phyloP scores from a whole-genome alignment of 129 eudicot genomes.

The Gnaphalium uliginosum region DNA sequence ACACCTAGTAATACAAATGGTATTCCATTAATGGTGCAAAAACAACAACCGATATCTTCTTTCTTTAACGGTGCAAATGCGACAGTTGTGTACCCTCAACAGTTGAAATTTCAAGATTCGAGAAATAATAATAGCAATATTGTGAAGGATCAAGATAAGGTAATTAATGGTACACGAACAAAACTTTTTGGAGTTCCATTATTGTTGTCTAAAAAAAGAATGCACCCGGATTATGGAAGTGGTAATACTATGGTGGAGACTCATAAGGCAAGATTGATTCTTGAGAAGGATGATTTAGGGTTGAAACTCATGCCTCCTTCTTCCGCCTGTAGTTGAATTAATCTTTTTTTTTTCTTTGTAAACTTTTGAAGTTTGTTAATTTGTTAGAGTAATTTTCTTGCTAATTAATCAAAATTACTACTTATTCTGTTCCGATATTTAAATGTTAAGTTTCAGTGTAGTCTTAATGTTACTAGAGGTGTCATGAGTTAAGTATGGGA shows the following conservation, averaged over 20 bases:
- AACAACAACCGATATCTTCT: conserved; percentile 4
- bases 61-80: conserved; percentile 18
- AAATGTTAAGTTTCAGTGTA: conserved; percentile 42
- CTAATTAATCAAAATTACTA: conserved; percentile 19
- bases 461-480: conserved; percentile 12
- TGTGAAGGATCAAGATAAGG: conserved; percentile 26
- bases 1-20: conserved; percentile 48
- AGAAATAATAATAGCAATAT: conserved; percentile 19
- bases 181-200: conserved; percentile 83
- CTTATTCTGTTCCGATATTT: conserved; percentile 32
- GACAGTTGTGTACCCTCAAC: conserved; percentile 28
- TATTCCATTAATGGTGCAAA: conserved; percentile 11
- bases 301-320: conserved; percentile 96
- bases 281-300: conserved; percentile 84
- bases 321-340: conserved; percentile 37
- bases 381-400: conserved; percentile 10
- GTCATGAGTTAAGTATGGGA: too few relatives aligned
- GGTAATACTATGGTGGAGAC: conserved; percentile 37
- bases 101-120: conserved; percentile 22
- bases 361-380: conserved; percentile 27
- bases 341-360: neutral
- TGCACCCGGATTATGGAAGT: conserved; percentile 51
- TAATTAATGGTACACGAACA: conserved; percentile 24
- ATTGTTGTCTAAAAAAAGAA: conserved; percentile 69
- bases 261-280: conserved; percentile 67